A percentile compares a stretch with the other conserved stretches of the same genome.
phyloP scores from a whole-genome alignment of 2,329 filamentous ascomycete genomes.

The Fusarium burgessii region DNA sequence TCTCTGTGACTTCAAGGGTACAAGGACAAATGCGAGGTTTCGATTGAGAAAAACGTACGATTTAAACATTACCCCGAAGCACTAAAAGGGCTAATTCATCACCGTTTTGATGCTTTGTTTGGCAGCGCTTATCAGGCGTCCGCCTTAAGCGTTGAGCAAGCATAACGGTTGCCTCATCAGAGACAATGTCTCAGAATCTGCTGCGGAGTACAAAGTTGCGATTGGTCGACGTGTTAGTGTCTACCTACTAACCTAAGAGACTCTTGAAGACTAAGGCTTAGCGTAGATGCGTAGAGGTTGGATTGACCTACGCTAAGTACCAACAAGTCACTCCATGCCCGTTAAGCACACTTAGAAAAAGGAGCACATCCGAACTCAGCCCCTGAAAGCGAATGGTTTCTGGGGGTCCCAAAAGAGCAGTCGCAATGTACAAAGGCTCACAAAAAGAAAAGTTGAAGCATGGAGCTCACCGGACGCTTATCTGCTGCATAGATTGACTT shows the following conservation, averaged over 20 bases:
- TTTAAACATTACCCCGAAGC: conserved; percentile 13
- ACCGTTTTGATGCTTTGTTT: conserved; percentile 29
- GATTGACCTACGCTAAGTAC: conserved; percentile 5
- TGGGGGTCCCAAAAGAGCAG: neutral
- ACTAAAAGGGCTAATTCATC: conserved; percentile 14
- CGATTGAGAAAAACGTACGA: conserved; percentile 34
- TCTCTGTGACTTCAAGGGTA: conserved; percentile 7
- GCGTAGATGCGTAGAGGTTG: conserved; percentile 31
- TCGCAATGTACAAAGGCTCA: neutral
- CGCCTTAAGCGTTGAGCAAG: conserved; percentile 28
- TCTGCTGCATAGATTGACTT: neutral
- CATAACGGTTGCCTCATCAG: conserved; percentile 41
- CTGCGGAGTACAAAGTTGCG: conserved; percentile 6
- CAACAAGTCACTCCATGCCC: conserved; percentile 21
- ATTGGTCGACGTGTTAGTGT: conserved; percentile 33
- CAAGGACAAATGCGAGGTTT: conserved; percentile 4
- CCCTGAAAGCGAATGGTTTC: conserved; percentile 9
- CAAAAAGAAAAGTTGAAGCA: neutral
- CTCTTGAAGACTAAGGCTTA: conserved; percentile 29
- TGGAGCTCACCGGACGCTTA: neutral
- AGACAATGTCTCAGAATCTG: conserved; percentile 37
- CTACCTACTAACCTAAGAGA: neutral
- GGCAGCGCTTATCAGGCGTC: conserved; percentile 25
- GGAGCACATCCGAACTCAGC: conserved; percentile 20
- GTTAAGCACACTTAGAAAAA: neutral